Base-by-base conservation (phyloP, 1,139 yeast genomes). In the Citeromyces hawaiiensis region DNA sequence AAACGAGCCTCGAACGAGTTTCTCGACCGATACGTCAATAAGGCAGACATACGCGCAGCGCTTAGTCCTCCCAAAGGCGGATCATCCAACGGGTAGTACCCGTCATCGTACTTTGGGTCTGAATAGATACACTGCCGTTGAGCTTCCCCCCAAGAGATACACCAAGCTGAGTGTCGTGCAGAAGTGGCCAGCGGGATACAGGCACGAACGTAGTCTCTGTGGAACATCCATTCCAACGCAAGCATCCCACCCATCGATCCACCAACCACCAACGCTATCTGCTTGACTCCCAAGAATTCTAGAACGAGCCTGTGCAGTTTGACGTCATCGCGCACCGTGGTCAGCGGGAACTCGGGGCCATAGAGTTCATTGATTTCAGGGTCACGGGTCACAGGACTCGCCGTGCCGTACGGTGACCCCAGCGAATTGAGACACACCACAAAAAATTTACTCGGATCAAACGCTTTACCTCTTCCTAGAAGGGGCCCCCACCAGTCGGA, bases 231-330 rank as follows among this genome's bases (percentile, higher is more conserved):
- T 56, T 91, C 98, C 47, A 91, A 62, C 0, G 91, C 88, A 40
- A 87, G 63, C 98, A 91, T 91, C n/a, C 98, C 98, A 32, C 98
- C 98, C 98, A 91, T 91, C 23, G 97, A 88, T 0, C 98, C 98
- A 25, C 98, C 98, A 42, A 91, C 73, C 4, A 83, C 94, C 39
- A 81, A 73, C 1, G 97, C 96, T 34, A 91, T 64, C 42, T 76
- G 72, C 42, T 68, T 70, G 21, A 91, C 85, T 0, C 83, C 86
- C 39, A 91, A 61, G 15, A 68, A 69, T 46, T 73, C 79, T 41
- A 91, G 64, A 4, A 91, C 78, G 42, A 79, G 56, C 48, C 66
- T 75, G 51, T 91, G 97, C n/a, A 91, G 73, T 13, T 69, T 68
- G 7, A 86, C 83, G 51, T 91, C 98, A 53, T 91, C 98, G 46